Evolutionary conservation across 306 rosid genomes (phyloP).

Genomic region (Corylus heterophylla): DNA sequence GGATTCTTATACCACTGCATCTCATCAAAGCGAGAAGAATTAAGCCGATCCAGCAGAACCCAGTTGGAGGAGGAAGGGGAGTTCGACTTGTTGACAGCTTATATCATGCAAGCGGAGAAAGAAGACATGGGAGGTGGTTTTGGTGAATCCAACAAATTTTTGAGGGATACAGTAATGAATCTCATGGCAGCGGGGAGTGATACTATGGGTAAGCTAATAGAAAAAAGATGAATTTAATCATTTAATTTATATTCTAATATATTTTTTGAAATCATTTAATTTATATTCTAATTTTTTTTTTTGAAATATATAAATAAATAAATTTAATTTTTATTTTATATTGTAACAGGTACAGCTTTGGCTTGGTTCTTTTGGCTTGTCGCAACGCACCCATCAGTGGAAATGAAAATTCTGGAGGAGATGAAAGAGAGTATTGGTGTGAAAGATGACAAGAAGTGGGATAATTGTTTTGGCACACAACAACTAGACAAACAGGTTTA

Average conservation of each 20-base stretch:
- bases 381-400: constrained; percentile 16
- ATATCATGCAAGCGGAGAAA: not conserved
- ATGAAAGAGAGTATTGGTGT: not conserved
- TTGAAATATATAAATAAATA: no score
- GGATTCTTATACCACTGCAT: constrained; percentile 32
- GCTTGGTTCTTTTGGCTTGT: not conserved
- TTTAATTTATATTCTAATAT: no score
- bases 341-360: not conserved
- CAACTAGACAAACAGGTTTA: constrained; percentile 24
- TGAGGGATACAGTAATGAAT: not conserved
- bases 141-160: not conserved
- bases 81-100: constrained; percentile 1
- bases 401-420: constrained; percentile 27
- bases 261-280: no score
- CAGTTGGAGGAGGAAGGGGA: not conserved
- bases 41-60: not conserved
- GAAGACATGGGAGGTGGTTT: not conserved
- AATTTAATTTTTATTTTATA: no score
- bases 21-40: constrained; percentile 23
- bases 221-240: no score
- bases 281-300: no score
- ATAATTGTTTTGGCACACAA: not conserved
- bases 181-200: constrained; percentile 9
- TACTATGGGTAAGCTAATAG: not conserved
- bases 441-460: not conserved